Evolutionary conservation across 2,329 filamentous ascomycete genomes (phyloP).

Genomic region (Cladophialophora psammophila): DNA sequence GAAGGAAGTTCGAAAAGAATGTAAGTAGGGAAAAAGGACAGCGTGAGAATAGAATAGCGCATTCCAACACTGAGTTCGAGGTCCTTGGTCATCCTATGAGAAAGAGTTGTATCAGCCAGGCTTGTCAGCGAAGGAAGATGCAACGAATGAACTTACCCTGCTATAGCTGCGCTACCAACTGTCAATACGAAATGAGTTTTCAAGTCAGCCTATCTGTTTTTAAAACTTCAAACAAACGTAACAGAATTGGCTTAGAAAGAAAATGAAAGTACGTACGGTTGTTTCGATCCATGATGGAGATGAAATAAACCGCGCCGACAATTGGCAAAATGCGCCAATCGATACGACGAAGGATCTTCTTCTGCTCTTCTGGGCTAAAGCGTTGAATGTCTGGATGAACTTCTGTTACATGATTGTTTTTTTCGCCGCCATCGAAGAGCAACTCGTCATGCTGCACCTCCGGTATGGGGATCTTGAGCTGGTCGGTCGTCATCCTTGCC

Average conservation of each 20-base stretch:
- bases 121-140: background rate
- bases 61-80: constrained; percentile 40
- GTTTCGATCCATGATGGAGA: constrained; percentile 22
- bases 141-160: constrained; percentile 26
- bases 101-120: background rate
- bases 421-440: background rate
- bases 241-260: background rate
- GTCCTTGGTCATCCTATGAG: constrained; percentile 39
- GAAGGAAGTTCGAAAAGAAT: constrained; percentile 9
- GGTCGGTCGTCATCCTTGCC: too few species aligned
- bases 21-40: constrained; percentile 8
- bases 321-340: constrained; percentile 42
- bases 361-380: background rate
- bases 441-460: too few species aligned
- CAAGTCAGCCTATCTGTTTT: background rate
- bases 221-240: too few species aligned
- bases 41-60: constrained; percentile 31
- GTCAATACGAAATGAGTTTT: background rate
- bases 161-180: constrained; percentile 42
- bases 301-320: constrained; percentile 35
- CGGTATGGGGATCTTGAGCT: too few species aligned
- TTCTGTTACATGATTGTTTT: background rate
- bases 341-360: constrained; percentile 20
- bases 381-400: background rate
- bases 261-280: background rate